Conservation (phyloP, 306 rosid species). For the barrel medic (Medicago truncatula) region MtrunA17r5.0-ANR NC_053045.1:57618501-57619000, state of each 20-base stretch:
- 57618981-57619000: no score
- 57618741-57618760: neutral
- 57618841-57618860: no score
- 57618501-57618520: neutral
- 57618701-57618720: slow-evolving; percentile 2
- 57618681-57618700: neutral
- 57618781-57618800: neutral
- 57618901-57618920: no score
- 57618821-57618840: no score
- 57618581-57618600: neutral
- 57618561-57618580: neutral
- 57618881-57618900: no score
- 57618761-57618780: neutral
- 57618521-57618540: slow-evolving; percentile 11
- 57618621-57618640: neutral
- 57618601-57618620: neutral
- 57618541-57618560: neutral
- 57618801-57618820: neutral
- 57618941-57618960: no score
- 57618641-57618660: neutral
- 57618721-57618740: neutral
- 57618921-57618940: no score
- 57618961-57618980: no score
- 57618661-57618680: neutral
- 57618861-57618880: no score